Conservation (phyloP, 371 early-diverging fungal species). For the Rhizopus microsporus region DNA sequence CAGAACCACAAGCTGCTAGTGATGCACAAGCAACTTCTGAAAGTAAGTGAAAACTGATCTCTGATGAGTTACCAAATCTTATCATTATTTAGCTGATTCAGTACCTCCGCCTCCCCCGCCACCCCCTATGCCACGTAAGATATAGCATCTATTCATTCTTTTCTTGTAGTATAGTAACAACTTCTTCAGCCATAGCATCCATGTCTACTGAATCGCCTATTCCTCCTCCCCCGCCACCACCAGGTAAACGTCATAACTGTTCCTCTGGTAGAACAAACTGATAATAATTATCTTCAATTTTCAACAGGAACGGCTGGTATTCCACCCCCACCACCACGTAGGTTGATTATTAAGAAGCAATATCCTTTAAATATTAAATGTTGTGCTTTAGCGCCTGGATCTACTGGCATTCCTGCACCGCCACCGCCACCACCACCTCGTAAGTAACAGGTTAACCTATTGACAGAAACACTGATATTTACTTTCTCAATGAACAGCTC, state of each 20-base stretch:
- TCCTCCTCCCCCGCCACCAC: slow-evolving; percentile 8
- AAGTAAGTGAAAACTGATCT: not conserved
- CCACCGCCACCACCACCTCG: slow-evolving; percentile 14
- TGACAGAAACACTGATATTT: not conserved
- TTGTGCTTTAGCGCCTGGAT: not conserved
- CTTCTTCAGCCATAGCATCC: not conserved
- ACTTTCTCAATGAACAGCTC: not conserved
- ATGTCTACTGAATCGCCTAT: not conserved
- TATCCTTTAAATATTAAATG: not conserved
- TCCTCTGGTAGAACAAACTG: no score
- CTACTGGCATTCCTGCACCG: slow-evolving; percentile 11
- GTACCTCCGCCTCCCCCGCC: not conserved
- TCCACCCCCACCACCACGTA: slow-evolving; percentile 15
- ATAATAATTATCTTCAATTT: no score
- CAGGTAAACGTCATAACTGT: not conserved
- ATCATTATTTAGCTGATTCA: not conserved
- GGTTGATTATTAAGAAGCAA: not conserved
- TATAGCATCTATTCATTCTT: not conserved
- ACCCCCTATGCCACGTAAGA: no score
- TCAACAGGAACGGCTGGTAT: not conserved
- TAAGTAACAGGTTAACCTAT: not conserved
- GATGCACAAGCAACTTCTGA: not conserved
- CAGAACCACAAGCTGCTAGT: not conserved
- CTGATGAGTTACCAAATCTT: not conserved
- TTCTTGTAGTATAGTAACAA: not conserved